These are phyloP conservation scores for Xylaria telfairii DNA, from an alignment of 495 filamentous ascomycete species.

Conservation along the genomic window DNA sequence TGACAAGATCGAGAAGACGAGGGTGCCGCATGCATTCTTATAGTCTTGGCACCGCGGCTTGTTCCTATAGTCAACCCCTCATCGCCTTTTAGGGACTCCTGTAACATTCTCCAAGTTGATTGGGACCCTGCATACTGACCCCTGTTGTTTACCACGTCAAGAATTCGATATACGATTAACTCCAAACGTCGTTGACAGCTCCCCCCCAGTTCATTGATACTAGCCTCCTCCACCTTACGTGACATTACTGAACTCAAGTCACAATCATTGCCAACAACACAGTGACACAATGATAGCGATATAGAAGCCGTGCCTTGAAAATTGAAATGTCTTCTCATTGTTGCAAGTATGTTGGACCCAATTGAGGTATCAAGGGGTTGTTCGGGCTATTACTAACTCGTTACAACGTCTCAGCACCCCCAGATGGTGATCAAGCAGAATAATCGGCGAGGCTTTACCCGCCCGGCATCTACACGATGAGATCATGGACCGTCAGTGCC, in stretches of 20 bases:
- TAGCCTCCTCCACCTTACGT: not conserved
- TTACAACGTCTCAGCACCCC: conserved; percentile 25
- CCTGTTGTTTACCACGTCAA: conserved; percentile 6
- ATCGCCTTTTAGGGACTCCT: not conserved
- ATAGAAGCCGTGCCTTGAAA: not conserved
- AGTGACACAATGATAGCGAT: not conserved
- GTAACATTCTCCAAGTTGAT: conserved; percentile 9
- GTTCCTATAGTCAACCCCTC: not conserved
- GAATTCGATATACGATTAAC: not conserved
- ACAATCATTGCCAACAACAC: not conserved
- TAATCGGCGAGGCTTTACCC: conserved; percentile 1
- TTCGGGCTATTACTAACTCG: not conserved
- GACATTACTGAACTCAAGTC: not conserved
- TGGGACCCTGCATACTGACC: conserved; percentile 13
- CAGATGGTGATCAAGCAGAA: conserved; percentile 50
- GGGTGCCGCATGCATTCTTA: not conserved
- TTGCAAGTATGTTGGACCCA: not conserved
- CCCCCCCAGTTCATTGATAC: not conserved
- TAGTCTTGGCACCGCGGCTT: conserved; percentile 14
- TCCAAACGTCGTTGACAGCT: not conserved
- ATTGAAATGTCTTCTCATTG: not conserved
- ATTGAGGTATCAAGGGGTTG: not conserved
- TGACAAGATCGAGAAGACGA: not conserved
- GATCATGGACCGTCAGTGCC: conserved; percentile 2
- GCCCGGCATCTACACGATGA: conserved; percentile 9